Evolutionary conservation across 2,329 filamentous ascomycete genomes (phyloP).

Genomic region (Monosporascus sp.): DNA sequence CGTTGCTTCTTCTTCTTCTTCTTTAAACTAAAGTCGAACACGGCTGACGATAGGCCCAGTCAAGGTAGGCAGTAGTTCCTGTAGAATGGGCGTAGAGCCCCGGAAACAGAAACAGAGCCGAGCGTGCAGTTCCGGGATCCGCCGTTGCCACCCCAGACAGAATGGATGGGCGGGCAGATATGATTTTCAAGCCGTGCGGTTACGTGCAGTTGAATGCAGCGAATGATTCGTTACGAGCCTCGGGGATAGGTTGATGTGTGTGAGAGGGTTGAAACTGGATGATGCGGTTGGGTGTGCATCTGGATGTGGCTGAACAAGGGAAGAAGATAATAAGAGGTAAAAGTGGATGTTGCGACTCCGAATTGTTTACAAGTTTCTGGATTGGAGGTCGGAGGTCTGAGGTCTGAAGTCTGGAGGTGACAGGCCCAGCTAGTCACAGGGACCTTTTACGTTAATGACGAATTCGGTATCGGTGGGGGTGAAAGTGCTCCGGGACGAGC

Average conservation of each 20-base stretch:
- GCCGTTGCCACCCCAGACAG: no score
- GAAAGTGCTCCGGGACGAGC: no score
- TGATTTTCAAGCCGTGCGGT: background rate
- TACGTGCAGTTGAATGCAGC: background rate
- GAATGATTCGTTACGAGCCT: background rate
- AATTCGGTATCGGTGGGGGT: no score
- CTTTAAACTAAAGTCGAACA: no score
- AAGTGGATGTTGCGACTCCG: background rate
- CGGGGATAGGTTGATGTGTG: background rate
- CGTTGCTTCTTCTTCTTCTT: no score
- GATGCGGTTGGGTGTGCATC: background rate
- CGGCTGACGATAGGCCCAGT: no score
- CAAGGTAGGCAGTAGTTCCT: no score
- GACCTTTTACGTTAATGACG: no score
- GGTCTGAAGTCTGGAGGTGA: background rate
- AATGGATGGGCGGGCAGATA: background rate
- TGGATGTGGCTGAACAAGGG: background rate
- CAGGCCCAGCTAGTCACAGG: no score
- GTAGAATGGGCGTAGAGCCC: no score
- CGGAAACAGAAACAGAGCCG: no score
- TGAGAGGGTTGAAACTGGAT: background rate
- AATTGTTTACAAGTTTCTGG: background rate
- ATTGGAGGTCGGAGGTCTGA: background rate
- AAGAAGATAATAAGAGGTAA: background rate
- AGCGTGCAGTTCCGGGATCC: no score